Conservation (phyloP, 2,329 filamentous ascomycete species). For the Chaetomium globosum region DNA sequence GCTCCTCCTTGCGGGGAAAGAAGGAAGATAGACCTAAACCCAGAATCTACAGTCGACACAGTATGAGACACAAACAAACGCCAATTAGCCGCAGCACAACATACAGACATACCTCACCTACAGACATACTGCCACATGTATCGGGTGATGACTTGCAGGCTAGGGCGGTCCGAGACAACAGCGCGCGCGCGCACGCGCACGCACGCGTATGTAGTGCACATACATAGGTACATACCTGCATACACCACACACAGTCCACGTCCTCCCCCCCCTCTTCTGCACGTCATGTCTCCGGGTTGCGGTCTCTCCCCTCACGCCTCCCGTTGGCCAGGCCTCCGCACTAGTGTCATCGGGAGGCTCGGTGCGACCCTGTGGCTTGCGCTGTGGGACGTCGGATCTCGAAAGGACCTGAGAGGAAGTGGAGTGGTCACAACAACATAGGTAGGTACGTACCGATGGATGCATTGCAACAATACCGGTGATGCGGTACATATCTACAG, state of each 20-base stretch:
- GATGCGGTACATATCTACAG: not conserved
- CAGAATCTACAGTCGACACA: not conserved
- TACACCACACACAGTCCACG: not conserved
- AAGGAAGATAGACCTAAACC: not conserved
- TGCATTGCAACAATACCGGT: not conserved
- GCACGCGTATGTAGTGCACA: too few species aligned
- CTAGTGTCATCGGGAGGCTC: not conserved
- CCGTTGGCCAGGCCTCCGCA: slow-evolving; percentile 4
- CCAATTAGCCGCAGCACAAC: too few species aligned
- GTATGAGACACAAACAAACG: not conserved
- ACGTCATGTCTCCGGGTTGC: not conserved
- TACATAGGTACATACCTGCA: not conserved
- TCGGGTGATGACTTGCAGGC: not conserved
- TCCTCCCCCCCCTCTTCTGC: not conserved
- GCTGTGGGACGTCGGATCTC: not conserved
- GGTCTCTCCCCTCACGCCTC: not conserved
- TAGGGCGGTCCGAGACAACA: not conserved
- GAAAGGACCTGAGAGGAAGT: not conserved
- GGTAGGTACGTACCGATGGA: too few species aligned
- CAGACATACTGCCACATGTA: not conserved
- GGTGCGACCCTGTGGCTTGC: slow-evolving; percentile 12
- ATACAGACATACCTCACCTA: not conserved
- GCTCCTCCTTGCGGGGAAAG: not conserved
- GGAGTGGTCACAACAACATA: not conserved
- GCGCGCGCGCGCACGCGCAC: not conserved